phyloP scores from a whole-genome alignment of 371 early-diverging fungal genomes.

The Actinomucor elegans region DNA sequence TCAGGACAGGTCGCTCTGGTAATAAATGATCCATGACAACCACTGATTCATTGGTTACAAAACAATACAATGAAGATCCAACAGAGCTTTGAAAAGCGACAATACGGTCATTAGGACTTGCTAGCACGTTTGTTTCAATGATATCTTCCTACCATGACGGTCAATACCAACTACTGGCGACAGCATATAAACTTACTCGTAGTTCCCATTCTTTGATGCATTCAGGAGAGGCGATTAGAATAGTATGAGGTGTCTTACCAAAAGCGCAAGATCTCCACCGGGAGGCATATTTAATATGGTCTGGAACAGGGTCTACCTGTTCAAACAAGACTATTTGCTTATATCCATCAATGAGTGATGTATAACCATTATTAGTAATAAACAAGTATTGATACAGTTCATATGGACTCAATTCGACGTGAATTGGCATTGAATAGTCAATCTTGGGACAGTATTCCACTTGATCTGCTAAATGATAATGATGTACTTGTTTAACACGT shows the following conservation, averaged over 20 bases:
- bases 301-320: neutral
- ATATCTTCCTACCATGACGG: neutral
- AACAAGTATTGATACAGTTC: slow-evolving; percentile 6
- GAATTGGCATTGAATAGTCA: slow-evolving; percentile 22
- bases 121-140: slow-evolving; percentile 1
- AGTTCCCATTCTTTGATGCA: slow-evolving; percentile 7
- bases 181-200: slow-evolving; percentile 12
- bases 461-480: neutral
- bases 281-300: slow-evolving; percentile 1
- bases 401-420: slow-evolving; percentile 12
- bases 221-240: slow-evolving; percentile 12
- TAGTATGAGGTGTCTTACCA: neutral
- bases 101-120: slow-evolving; percentile 9
- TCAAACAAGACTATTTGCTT: slow-evolving; percentile 1
- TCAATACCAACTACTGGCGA: too few species aligned
- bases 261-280: slow-evolving; percentile 17
- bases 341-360: slow-evolving; percentile 4
- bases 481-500: neutral
- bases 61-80: slow-evolving; percentile 2
- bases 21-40: slow-evolving; percentile 1
- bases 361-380: slow-evolving; percentile 17
- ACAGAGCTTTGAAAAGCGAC: slow-evolving; percentile 5
- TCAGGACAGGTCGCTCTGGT: slow-evolving; percentile 1
- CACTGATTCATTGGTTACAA: slow-evolving; percentile 5
- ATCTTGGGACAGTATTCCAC: neutral